These are phyloP conservation scores for Serendipita sp. DNA, from an alignment of 768 basidiomycete genomes.

Conservation along the genomic window DNA sequence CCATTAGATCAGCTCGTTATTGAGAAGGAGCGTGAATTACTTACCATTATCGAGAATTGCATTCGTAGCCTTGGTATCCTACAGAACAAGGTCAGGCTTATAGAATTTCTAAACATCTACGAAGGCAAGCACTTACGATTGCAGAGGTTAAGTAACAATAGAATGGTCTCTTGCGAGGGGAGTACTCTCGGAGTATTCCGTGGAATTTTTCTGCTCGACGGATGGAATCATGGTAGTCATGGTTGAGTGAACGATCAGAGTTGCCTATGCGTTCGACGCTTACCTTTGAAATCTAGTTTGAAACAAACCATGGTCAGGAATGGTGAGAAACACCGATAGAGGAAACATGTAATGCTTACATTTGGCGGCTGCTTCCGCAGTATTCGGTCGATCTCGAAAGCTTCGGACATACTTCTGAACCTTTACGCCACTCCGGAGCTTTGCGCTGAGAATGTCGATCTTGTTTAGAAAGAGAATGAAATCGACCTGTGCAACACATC, in stretches of 20 bases:
- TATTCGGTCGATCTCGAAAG: slow-evolving; percentile 52
- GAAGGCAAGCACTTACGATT: slow-evolving; percentile 22
- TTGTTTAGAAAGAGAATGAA: slow-evolving; percentile 73
- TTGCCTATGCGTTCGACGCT: background rate
- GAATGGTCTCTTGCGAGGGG: slow-evolving; percentile 37
- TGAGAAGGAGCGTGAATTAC: background rate
- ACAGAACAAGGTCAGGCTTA: background rate
- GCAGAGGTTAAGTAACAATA: slow-evolving; percentile 59
- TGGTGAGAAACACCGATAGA: background rate
- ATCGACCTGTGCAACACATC: slow-evolving; percentile 31
- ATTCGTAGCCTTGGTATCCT: slow-evolving; percentile 2
- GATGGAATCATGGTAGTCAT: background rate
- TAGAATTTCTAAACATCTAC: background rate
- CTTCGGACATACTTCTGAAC: slow-evolving; percentile 55
- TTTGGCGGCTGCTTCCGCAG: slow-evolving; percentile 47
- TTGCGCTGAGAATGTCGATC: slow-evolving; percentile 53
- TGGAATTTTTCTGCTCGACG: slow-evolving; percentile 27
- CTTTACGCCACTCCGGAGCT: slow-evolving; percentile 47
- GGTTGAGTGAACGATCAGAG: background rate
- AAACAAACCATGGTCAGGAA: background rate
- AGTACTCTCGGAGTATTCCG: slow-evolving; percentile 41
- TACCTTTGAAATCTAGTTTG: background rate
- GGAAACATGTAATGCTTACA: slow-evolving; percentile 30
- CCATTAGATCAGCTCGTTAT: background rate
- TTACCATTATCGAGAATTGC: slow-evolving; percentile 7